Evolutionary conservation across 2,329 filamentous ascomycete species (phyloP).

Genomic region (Colletotrichum siamense): DNA sequence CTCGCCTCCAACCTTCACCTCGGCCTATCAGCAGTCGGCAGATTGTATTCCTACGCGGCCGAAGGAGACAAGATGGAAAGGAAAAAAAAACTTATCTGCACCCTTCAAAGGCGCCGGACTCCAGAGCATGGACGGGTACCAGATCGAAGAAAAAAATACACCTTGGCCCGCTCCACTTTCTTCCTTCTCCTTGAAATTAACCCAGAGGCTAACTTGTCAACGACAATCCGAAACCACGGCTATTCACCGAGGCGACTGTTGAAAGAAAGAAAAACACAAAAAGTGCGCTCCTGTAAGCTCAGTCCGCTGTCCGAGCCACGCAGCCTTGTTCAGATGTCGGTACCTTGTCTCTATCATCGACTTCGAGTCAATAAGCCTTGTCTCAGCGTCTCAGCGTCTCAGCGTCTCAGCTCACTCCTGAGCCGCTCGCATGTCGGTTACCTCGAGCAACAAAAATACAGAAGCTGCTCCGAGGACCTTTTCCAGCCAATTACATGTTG

Average conservation of each 20-base stretch:
- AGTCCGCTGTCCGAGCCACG: not conserved
- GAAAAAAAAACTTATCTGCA: not conserved
- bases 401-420: not conserved
- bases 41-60: not conserved
- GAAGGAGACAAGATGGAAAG: not conserved
- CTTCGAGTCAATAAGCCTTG: not conserved
- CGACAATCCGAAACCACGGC: conserved; percentile 15
- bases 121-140: not conserved
- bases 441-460: not conserved
- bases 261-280: not conserved
- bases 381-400: not conserved
- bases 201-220: not conserved
- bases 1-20: conserved; percentile 1
- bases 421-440: not conserved
- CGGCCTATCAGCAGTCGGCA: conserved; percentile 16
- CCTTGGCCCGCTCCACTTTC: not conserved
- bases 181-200: not conserved
- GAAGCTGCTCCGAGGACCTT: not conserved
- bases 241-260: conserved; percentile 9
- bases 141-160: not conserved
- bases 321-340: not conserved
- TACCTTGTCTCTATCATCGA: not conserved
- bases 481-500: not conserved
- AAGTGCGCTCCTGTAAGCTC: not conserved
- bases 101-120: not conserved